These are phyloP conservation scores for Diaporthe citri DNA, from an alignment of 2,329 filamentous ascomycete species.

Conservation along the genomic window DNA sequence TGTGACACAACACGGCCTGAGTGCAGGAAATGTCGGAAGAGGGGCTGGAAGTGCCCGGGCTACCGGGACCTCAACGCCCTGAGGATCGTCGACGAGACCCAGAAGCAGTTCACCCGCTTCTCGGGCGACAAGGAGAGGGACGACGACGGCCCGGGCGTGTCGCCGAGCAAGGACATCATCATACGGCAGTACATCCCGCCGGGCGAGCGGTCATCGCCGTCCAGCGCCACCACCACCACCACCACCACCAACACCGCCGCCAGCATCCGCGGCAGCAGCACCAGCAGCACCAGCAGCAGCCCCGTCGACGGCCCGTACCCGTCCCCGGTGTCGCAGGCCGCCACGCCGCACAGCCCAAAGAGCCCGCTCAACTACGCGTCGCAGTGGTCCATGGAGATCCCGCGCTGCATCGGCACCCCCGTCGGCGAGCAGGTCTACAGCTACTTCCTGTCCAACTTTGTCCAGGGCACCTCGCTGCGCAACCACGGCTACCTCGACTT, in stretches of 20 bases:
- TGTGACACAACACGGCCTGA: slow-evolving; percentile 40
- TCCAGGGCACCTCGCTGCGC: slow-evolving; percentile 35
- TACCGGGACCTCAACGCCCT: slow-evolving; percentile 40
- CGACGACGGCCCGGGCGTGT: slow-evolving; percentile 23
- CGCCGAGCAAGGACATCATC: slow-evolving; percentile 22
- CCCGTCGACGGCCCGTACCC: slow-evolving; percentile 28
- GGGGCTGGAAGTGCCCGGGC: slow-evolving; percentile 40
- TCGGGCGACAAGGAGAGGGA: slow-evolving; percentile 36
- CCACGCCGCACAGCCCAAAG: background rate
- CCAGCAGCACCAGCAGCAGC: background rate
- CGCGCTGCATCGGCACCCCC: slow-evolving; percentile 36
- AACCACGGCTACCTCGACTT: slow-evolving; percentile 40
- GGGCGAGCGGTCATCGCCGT: background rate
- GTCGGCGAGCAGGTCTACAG: slow-evolving; percentile 39
- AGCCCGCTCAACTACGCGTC: slow-evolving; percentile 20
- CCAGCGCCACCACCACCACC: slow-evolving; percentile 2
- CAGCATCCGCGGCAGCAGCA: background rate
- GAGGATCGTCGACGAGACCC: slow-evolving; percentile 41
- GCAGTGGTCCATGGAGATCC: slow-evolving; percentile 23
- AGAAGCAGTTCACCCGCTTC: slow-evolving; percentile 40
- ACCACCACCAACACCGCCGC: background rate
- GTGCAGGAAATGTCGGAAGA: slow-evolving; percentile 40
- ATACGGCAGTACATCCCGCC: slow-evolving; percentile 28
- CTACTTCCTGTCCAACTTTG: slow-evolving; percentile 40
- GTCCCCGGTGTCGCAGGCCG: slow-evolving; percentile 31